Percentiles rank a stretch among this genome's conserved stretches.
phyloP scores from a whole-genome alignment of 2,329 filamentous ascomycete genomes.

The Diaporthe destruens region DNA sequence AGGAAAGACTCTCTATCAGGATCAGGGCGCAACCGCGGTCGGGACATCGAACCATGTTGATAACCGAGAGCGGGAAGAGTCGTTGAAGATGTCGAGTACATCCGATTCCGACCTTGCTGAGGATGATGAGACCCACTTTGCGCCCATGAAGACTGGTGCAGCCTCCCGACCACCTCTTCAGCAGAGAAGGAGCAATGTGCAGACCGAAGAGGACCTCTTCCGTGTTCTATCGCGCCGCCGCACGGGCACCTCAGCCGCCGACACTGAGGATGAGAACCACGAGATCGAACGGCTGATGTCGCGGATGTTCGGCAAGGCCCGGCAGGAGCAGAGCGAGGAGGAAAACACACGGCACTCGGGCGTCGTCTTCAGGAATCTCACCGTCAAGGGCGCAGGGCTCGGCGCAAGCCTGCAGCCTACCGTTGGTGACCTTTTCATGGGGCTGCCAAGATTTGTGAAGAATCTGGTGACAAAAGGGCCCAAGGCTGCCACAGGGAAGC shows the following conservation, averaged over 20 bases:
- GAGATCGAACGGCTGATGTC: conserved; percentile 75
- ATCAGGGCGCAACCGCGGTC: background rate
- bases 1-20: conserved; percentile 2
- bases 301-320: conserved; percentile 75
- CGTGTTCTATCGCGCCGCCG: conserved; percentile 61
- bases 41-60: background rate
- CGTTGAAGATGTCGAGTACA: background rate
- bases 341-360: conserved; percentile 78
- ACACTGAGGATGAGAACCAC: conserved; percentile 55
- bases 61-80: background rate
- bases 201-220: conserved; percentile 66
- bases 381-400: conserved; percentile 77
- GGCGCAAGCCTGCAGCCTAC: conserved; percentile 68
- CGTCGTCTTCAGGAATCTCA: conserved; percentile 77
- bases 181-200: background rate
- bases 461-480: conserved; percentile 45
- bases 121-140: background rate
- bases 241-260: conserved; percentile 52
- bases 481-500: conserved; percentile 55
- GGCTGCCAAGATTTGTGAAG: conserved; percentile 46
- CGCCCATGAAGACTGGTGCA: conserved; percentile 5
- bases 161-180: conserved; percentile 16
- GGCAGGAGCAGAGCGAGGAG: conserved; percentile 75
- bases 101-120: conserved; percentile 27
- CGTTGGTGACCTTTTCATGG: conserved; percentile 53